Evolutionary conservation across 495 filamentous ascomycete genomes (phyloP).

Genomic region (Lophiostoma macrostomum): DNA sequence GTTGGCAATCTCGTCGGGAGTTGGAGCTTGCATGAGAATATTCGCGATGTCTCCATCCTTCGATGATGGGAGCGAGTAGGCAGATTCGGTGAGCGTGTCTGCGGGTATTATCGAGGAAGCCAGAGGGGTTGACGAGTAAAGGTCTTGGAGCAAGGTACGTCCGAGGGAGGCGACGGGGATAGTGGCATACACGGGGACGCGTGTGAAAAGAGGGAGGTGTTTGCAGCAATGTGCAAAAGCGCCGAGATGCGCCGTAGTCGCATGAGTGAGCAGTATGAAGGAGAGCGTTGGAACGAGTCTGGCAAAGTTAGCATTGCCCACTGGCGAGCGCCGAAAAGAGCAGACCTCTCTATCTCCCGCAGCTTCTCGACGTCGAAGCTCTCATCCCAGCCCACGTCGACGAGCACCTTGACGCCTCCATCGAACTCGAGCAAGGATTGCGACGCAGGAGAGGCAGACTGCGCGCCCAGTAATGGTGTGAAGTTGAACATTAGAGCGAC

Average conservation of each 20-base stretch:
- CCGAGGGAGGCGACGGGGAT: slow-evolving; percentile 89
- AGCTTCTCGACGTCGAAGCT: slow-evolving; percentile 77
- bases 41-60: slow-evolving; percentile 38
- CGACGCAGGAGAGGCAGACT: slow-evolving; percentile 78
- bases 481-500: slow-evolving; percentile 79
- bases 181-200: slow-evolving; percentile 95
- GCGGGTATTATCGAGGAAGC: slow-evolving; percentile 75
- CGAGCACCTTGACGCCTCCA: slow-evolving; percentile 89
- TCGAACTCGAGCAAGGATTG: slow-evolving; percentile 95
- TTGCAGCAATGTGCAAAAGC: slow-evolving; percentile 98
- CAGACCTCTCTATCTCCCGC: slow-evolving; percentile 83
- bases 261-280: slow-evolving; percentile 90
- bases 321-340: background rate
- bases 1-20: slow-evolving; percentile 78
- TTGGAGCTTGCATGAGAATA: slow-evolving; percentile 78
- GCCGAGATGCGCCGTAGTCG: slow-evolving; percentile 83
- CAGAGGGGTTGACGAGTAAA: slow-evolving; percentile 85
- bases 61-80: slow-evolving; percentile 46
- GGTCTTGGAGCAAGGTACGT: slow-evolving; percentile 83
- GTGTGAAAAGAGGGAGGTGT: slow-evolving; percentile 83
- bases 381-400: slow-evolving; percentile 96
- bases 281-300: slow-evolving; percentile 89
- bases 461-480: slow-evolving; percentile 85
- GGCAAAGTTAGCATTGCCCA: slow-evolving; percentile 5
- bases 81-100: slow-evolving; percentile 63